Conservation (phyloP, 1,284 basidiomycete genomes). For the Phlebopus sp. region DNA sequence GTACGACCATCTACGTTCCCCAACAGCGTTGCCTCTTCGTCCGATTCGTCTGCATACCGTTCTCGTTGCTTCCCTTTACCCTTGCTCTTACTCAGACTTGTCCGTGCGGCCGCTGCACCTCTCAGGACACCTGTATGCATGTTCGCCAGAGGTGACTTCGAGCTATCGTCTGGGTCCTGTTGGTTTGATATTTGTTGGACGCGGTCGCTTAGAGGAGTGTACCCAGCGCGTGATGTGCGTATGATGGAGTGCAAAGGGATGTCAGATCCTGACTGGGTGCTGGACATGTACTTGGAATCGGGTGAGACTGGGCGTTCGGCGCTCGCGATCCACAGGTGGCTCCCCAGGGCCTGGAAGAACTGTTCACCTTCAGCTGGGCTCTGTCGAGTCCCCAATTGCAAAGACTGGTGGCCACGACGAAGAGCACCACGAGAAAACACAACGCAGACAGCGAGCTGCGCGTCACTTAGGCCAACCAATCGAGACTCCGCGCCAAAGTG, state of each 20-base stretch:
- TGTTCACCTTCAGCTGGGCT: not conserved
- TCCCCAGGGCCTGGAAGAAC: not conserved
- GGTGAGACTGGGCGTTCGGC: not conserved
- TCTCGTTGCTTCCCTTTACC: constrained; percentile 46
- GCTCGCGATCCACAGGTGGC: not conserved
- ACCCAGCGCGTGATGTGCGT: constrained; percentile 46
- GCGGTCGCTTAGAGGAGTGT: constrained; percentile 42
- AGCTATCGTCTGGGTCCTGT: constrained; percentile 20
- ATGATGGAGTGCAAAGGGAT: constrained; percentile 63
- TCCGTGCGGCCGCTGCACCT: constrained; percentile 37
- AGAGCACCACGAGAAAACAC: no score
- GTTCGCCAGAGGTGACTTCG: constrained; percentile 1
- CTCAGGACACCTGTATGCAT: constrained; percentile 35
- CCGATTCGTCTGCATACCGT: constrained; percentile 57
- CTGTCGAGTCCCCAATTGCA: not conserved
- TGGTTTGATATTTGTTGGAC: constrained; percentile 24
- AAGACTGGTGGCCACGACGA: no score
- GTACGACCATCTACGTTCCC: constrained; percentile 33
- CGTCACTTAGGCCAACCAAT: no score
- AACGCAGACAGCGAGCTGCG: no score
- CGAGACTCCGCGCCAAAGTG: no score
- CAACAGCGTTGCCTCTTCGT: constrained; percentile 54
- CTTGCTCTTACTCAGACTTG: constrained; percentile 26
- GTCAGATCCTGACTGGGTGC: constrained; percentile 53
- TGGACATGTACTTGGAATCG: constrained; percentile 24